Percentiles rank a stretch among this genome's conserved stretches.
These are phyloP conservation scores for Trichoderma semiorbis DNA, from an alignment of 2,329 filamentous ascomycete genomes.

Conservation along the genomic window DNA sequence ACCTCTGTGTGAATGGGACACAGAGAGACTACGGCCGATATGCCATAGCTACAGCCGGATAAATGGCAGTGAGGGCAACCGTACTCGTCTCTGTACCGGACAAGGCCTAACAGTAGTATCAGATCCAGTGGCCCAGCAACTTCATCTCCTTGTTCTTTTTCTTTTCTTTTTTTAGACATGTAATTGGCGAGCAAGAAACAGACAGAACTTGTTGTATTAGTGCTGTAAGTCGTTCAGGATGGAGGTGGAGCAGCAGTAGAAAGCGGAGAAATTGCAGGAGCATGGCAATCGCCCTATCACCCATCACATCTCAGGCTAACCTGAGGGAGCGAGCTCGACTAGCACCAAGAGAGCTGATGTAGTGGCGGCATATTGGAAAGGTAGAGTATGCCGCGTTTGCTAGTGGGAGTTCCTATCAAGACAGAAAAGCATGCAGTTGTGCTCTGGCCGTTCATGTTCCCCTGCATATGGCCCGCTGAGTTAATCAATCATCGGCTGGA, in stretches of 20 bases:
- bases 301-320: slow-evolving; percentile 12
- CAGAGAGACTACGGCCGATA: neutral
- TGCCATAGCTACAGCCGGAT: neutral
- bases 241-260: neutral
- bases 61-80: neutral
- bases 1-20: neutral
- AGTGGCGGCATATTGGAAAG: neutral
- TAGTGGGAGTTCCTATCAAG: neutral
- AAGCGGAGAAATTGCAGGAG: slow-evolving; percentile 18
- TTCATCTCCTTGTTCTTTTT: neutral
- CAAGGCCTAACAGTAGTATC: neutral
- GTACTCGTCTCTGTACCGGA: neutral
- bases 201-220: neutral
- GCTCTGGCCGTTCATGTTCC: neutral
- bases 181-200: neutral
- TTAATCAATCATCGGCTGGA: neutral
- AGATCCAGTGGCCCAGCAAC: neutral
- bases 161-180: neutral
- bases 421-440: neutral
- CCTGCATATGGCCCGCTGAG: neutral
- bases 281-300: slow-evolving; percentile 13
- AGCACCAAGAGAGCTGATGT: slow-evolving; percentile 12
- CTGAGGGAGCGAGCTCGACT: slow-evolving; percentile 1
- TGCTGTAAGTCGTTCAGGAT: neutral
- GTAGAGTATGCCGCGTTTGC: neutral